These are phyloP conservation scores for Medakamo hakoo DNA, from an alignment of 139 green algal species.

Conservation along the genomic window DNA sequence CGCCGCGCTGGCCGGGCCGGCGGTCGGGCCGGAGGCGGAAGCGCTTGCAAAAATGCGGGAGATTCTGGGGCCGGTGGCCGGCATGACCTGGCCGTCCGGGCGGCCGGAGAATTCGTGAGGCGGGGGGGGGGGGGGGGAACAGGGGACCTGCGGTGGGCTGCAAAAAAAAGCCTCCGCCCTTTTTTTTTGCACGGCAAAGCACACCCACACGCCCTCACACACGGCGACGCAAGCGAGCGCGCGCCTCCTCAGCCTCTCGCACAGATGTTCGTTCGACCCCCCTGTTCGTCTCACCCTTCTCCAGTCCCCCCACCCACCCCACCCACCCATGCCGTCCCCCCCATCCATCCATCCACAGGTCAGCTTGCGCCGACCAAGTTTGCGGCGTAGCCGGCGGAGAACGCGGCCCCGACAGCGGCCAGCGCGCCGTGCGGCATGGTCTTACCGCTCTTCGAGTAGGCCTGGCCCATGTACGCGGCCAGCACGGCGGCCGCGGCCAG, in stretches of 20 bases:
- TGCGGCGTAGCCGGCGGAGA: not conserved
- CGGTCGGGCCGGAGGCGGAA: conserved; percentile 7
- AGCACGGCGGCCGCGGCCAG: not conserved
- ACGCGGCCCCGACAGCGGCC: not conserved
- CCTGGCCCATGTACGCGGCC: not conserved
- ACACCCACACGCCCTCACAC: too few species aligned
- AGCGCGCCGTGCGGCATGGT: not conserved
- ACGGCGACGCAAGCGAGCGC: too few species aligned
- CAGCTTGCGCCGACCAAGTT: not conserved
- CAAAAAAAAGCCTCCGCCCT: too few species aligned
- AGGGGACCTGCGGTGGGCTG: too few species aligned
- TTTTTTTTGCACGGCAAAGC: too few species aligned
- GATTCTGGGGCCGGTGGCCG: conserved; percentile 41
- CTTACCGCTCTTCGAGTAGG: not conserved
- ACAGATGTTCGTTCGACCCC: too few species aligned
- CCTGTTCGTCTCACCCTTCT: too few species aligned
- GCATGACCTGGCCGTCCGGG: conserved; percentile 53
- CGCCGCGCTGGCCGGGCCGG: conserved; percentile 24
- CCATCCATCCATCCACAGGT: too few species aligned
- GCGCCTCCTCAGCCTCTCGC: too few species aligned
- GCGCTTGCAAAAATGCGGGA: conserved; percentile 30
- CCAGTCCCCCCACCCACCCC: too few species aligned
- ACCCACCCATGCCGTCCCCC: too few species aligned
- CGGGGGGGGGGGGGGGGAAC: too few species aligned
- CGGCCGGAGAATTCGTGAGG: conserved; percentile 58